These are phyloP conservation scores for Cudoniella acicularis DNA, from an alignment of 495 filamentous ascomycete genomes.

Conservation along the genomic window DNA sequence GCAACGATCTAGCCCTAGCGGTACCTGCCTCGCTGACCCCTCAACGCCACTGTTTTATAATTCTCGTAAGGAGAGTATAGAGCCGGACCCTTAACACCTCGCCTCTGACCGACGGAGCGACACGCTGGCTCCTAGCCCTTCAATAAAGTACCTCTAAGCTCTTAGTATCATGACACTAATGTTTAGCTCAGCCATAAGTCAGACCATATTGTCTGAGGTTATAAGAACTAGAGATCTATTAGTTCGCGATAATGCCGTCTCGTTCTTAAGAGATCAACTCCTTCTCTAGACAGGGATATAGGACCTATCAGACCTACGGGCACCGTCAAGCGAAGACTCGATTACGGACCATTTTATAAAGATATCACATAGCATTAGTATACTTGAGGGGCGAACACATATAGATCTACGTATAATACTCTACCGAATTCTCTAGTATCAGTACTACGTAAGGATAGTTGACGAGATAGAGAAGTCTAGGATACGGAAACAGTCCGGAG, in stretches of 20 bases:
- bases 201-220: background rate
- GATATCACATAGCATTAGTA: background rate
- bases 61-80: too few relatives aligned
- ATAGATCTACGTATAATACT: slow-evolving; percentile 1
- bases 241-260: background rate
- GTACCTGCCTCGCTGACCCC: too few relatives aligned
- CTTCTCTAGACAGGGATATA: slow-evolving; percentile 2
- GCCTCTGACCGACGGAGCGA: too few relatives aligned
- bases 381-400: background rate
- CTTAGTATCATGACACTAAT: background rate
- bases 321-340: background rate
- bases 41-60: too few relatives aligned
- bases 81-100: too few relatives aligned
- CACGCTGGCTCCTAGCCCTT: too few relatives aligned
- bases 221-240: background rate
- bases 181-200: slow-evolving; percentile 1
- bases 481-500: background rate
- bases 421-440: background rate
- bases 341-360: background rate
- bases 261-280: slow-evolving; percentile 6
- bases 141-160: too few relatives aligned
- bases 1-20: too few relatives aligned
- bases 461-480: background rate
- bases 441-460: background rate
- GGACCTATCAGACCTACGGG: background rate